phyloP scores from a whole-genome alignment of 108 stramenopile species.

The Skeletonema tropicum region DNA sequence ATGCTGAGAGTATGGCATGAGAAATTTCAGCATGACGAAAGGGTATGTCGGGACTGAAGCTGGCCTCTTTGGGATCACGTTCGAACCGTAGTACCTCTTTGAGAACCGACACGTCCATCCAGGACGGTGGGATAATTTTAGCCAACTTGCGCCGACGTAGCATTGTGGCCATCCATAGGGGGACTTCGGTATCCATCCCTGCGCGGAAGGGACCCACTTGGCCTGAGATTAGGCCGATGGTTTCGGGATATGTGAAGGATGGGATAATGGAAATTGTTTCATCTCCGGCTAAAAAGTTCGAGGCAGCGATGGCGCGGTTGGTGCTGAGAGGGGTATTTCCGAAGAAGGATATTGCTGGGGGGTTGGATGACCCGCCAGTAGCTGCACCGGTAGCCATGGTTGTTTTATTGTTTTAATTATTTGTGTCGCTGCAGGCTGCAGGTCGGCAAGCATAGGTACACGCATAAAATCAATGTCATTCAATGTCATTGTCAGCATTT shows the following conservation, averaged over 20 bases:
- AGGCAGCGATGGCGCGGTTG: constrained; percentile 26
- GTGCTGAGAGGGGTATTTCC: constrained; percentile 20
- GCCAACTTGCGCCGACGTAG: constrained; percentile 65
- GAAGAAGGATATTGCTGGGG: constrained; percentile 23
- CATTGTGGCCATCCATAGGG: constrained; percentile 76
- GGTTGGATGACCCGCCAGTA: not conserved
- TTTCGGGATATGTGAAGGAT: constrained; percentile 52
- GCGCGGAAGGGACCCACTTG: constrained; percentile 69
- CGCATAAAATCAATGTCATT: too few relatives aligned
- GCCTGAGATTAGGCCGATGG: constrained; percentile 41
- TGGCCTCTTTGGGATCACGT: constrained; percentile 48
- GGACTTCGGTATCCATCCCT: constrained; percentile 74
- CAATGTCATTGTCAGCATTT: too few relatives aligned
- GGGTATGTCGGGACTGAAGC: constrained; percentile 62
- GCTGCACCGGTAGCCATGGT: not conserved
- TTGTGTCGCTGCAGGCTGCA: not conserved
- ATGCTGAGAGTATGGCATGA: constrained; percentile 51
- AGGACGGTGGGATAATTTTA: constrained; percentile 55
- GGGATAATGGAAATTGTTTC: constrained; percentile 63
- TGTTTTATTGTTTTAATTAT: not conserved
- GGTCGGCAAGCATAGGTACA: too few relatives aligned
- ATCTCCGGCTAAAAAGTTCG: constrained; percentile 64
- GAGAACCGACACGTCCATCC: constrained; percentile 61
- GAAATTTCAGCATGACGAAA: constrained; percentile 79
- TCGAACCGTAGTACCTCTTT: constrained; percentile 65